phyloP scores from a whole-genome alignment of 768 basidiomycete genomes.

The Boletus eberwhitei region DNA sequence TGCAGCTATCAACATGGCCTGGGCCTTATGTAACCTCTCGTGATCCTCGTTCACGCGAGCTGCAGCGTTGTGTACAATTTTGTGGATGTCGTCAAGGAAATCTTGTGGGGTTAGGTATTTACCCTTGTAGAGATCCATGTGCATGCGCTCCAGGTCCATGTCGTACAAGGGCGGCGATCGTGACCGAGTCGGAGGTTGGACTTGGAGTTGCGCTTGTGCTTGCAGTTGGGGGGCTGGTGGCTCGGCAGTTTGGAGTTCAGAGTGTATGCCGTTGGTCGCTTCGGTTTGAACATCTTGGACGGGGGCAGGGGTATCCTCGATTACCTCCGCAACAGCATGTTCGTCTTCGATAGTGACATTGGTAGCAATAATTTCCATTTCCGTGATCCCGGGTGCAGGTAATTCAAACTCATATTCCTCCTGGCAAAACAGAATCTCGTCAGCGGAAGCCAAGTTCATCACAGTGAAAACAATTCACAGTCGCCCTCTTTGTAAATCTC shows the following conservation, averaged over 20 bases:
- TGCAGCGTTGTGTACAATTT: constrained; percentile 74
- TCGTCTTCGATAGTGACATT: constrained; percentile 36
- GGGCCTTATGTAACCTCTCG: constrained; percentile 77
- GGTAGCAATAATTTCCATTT: constrained; percentile 37
- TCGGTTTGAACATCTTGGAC: constrained; percentile 31
- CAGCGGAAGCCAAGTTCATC: neutral
- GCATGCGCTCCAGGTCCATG: constrained; percentile 92
- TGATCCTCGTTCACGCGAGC: constrained; percentile 57
- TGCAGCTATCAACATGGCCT: constrained; percentile 84
- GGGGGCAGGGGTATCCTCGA: constrained; percentile 29
- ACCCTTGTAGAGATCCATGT: constrained; percentile 76
- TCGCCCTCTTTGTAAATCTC: constrained; percentile 78
- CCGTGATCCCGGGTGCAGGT: constrained; percentile 21
- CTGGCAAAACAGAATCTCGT: constrained; percentile 36
- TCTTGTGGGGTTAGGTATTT: constrained; percentile 85
- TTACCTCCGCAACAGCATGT: constrained; percentile 45
- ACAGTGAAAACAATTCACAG: constrained; percentile 44
- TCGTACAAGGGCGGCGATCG: constrained; percentile 58
- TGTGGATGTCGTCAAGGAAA: constrained; percentile 79
- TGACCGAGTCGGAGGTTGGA: constrained; percentile 36
- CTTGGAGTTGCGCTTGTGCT: constrained; percentile 35
- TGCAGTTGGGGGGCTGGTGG: constrained; percentile 32
- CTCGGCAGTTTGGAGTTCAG: constrained; percentile 17
- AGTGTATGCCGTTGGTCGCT: constrained; percentile 37
- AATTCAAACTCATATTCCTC: constrained; percentile 69